Evolutionary conservation across 2,329 filamentous ascomycete species (phyloP), one percentile per base, ranked within the genome.

Genomic region (Cordyceps javanica): DNA sequence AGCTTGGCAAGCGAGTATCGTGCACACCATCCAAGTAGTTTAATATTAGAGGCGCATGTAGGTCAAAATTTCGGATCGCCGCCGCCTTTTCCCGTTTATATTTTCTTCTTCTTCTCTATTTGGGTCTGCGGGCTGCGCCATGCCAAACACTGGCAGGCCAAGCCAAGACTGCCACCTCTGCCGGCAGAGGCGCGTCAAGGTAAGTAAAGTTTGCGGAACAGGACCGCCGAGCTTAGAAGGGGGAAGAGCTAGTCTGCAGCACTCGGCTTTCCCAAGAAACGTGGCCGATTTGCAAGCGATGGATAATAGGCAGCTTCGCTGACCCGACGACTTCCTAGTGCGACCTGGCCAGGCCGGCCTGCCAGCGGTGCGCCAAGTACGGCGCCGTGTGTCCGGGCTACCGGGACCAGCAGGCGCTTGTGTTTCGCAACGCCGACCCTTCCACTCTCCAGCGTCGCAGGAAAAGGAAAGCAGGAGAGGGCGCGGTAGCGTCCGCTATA

Each of bases 91-190:
- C 30, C 30, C 30, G 30, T 11, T 6, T 32, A 6, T 32, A 6
- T 6, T 11, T 32, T 32, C 30, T 11, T 32, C 30, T n/a, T n/a
- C n/a, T n/a, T n/a, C n/a, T n/a, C n/a, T n/a, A n/a, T n/a, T n/a
- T n/a, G n/a, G n/a, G n/a, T n/a, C n/a, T n/a, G n/a, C n/a, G n/a
- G n/a, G n/a, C n/a, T 8, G 6, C 19, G 21, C 25, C 30, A 75
- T 75, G 73, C 73, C 73, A 32, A 75, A 75, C 63, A 74, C 67
- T 25, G 73, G 73, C 32, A 70, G 67, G 60, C 73, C 73, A 21
- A 75, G 73, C 60, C 67, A 67, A 48, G 72, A 75, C 62, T 75
- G 73, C 57, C 72, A 75, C 52, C 67, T 75, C 39, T 75, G 73
- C 60, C 72, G 73, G 34, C 62, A 65, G 41, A 65, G 73, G 49